phyloP scores from a whole-genome alignment of 768 basidiomycete species.

The Boletus vermiculosoides region DNA sequence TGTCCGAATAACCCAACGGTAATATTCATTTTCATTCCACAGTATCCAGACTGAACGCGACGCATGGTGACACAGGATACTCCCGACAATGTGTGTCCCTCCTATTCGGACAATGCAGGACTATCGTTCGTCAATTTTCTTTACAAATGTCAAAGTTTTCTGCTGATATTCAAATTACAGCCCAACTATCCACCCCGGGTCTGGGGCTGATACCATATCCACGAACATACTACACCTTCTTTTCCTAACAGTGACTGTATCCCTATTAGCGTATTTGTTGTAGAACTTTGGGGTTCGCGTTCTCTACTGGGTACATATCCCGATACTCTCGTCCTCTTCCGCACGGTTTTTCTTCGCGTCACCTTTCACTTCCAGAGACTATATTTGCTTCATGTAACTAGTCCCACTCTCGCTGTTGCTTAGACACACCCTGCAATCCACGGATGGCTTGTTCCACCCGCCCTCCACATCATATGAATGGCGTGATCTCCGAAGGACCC shows the following conservation, averaged over 20 bases:
- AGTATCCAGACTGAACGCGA: slow-evolving; percentile 4
- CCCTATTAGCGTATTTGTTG: slow-evolving; percentile 14
- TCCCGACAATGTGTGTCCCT: slow-evolving; percentile 57
- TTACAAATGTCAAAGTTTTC: neutral
- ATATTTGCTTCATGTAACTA: neutral
- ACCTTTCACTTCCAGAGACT: neutral
- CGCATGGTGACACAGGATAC: slow-evolving; percentile 34
- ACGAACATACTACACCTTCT: slow-evolving; percentile 17
- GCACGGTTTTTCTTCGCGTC: neutral
- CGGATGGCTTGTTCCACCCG: neutral
- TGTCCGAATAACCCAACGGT: slow-evolving; percentile 73
- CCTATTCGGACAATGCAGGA: slow-evolving; percentile 66
- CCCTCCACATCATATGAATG: neutral
- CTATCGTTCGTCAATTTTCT: slow-evolving; percentile 48
- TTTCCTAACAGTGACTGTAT: slow-evolving; percentile 19
- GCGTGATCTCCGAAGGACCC: neutral
- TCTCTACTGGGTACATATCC: slow-evolving; percentile 1
- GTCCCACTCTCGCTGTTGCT: neutral
- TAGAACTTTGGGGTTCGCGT: slow-evolving; percentile 11
- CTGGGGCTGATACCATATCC: slow-evolving; percentile 14
- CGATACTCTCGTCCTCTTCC: neutral
- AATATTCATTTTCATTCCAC: slow-evolving; percentile 13
- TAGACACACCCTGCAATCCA: neutral
- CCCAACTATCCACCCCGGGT: slow-evolving; percentile 31
- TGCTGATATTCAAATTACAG: slow-evolving; percentile 21